Percentiles rank a stretch among this genome's conserved stretches.
These are phyloP conservation scores for Teunomyces kruisii DNA, from an alignment of 805 yeast species.

Conservation along the genomic window DNA sequence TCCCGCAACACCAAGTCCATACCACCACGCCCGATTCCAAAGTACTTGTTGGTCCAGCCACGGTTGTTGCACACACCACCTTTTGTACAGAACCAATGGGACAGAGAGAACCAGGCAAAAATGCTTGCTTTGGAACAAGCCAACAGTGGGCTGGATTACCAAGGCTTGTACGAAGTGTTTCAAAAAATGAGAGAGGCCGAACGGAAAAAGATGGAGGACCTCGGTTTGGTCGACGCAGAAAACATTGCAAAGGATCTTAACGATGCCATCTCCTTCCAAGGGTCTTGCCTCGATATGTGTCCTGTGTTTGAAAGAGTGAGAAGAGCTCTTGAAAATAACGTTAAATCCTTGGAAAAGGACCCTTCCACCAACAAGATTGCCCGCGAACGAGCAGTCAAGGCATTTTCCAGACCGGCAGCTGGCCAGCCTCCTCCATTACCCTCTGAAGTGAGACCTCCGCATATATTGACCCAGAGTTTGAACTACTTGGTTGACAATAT, in stretches of 20 bases:
- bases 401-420: slow-evolving; percentile 95
- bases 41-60: slow-evolving; percentile 36
- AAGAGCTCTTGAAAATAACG: slow-evolving; percentile 84
- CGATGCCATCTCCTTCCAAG: slow-evolving; percentile 85
- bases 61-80: slow-evolving; percentile 33
- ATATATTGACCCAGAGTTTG: slow-evolving; percentile 62
- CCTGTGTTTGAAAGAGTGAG: slow-evolving; percentile 90
- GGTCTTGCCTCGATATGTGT: slow-evolving; percentile 92
- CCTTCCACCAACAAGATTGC: slow-evolving; percentile 54
- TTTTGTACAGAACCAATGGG: slow-evolving; percentile 60
- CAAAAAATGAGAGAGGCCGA: slow-evolving; percentile 74
- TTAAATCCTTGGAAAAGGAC: slow-evolving; percentile 73
- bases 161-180: slow-evolving; percentile 71
- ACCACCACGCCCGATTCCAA: slow-evolving; percentile 31
- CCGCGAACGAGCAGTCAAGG: slow-evolving; percentile 69
- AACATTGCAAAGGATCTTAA: slow-evolving; percentile 77
- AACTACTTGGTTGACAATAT: slow-evolving; percentile 67
- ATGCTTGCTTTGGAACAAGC: slow-evolving; percentile 53
- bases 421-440: slow-evolving; percentile 98
- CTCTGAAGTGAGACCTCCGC: slow-evolving; percentile 95
- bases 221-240: slow-evolving; percentile 85
- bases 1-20: slow-evolving; percentile 7
- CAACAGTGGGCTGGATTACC: slow-evolving; percentile 53
- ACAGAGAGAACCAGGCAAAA: slow-evolving; percentile 62
- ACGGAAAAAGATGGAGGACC: slow-evolving; percentile 71